Evolutionary conservation across 2,329 filamentous ascomycete genomes (phyloP).

Genomic region (Arthrobotrys megalospora): DNA sequence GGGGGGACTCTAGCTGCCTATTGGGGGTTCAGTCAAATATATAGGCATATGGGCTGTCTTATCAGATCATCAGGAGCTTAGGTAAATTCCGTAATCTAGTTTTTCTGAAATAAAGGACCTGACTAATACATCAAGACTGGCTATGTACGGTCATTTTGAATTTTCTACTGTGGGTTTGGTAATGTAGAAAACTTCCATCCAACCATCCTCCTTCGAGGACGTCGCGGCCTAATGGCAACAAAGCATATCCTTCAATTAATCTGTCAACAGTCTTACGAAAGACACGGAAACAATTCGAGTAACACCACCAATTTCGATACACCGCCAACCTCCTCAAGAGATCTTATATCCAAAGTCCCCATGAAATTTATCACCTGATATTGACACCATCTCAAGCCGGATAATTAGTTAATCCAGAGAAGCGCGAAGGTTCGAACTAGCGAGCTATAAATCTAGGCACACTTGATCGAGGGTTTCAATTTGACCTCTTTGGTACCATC

Average conservation of each 20-base stretch:
- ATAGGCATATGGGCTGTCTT: constrained; percentile 11
- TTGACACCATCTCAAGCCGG: background rate
- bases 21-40: background rate
- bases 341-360: background rate
- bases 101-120: constrained; percentile 4
- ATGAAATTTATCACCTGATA: constrained; percentile 3
- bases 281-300: background rate
- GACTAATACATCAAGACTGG: constrained; percentile 8
- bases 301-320: background rate
- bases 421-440: background rate
- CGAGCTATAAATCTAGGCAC: background rate
- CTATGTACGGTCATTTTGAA: background rate
- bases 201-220: constrained; percentile 3
- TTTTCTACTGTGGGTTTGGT: background rate
- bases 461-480: background rate
- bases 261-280: background rate
- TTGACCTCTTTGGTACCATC: background rate
- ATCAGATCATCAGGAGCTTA: constrained; percentile 19
- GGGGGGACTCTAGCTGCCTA: constrained; percentile 1
- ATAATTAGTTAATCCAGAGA: background rate
- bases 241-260: background rate
- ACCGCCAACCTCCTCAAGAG: background rate
- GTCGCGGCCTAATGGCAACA: background rate
- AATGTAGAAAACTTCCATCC: background rate
- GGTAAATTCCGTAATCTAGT: background rate